Evolutionary conservation across 257 asterid genomes (phyloP).

Genomic region (Penstemon davidsonii): DNA sequence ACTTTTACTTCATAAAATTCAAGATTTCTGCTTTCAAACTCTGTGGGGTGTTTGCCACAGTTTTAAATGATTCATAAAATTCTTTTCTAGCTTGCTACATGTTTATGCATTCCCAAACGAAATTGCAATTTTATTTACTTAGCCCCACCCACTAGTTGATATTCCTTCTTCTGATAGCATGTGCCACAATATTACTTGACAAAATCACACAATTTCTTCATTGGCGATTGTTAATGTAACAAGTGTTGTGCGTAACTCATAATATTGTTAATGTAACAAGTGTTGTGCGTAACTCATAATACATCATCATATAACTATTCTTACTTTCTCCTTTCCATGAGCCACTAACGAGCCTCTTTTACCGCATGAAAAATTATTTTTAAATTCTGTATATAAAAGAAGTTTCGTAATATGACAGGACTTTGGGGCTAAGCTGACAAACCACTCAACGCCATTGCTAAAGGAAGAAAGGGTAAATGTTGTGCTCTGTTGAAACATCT

Average conservation of each 20-base stretch:
- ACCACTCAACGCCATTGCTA: conserved; percentile 41
- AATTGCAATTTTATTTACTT: not conserved
- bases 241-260: no score
- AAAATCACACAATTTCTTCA: no score
- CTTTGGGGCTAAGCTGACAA: conserved; percentile 53
- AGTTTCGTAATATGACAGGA: conserved; percentile 42
- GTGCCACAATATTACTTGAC: no score
- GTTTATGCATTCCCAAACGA: not conserved
- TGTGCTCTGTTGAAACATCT: conserved; percentile 21
- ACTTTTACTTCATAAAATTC: not conserved
- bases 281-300: no score
- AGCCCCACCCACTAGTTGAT: no score
- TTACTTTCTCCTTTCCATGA: not conserved
- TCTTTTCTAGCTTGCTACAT: not conserved
- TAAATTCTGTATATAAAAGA: not conserved
- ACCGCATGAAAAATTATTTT: conserved; percentile 6
- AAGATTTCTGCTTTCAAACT: no score
- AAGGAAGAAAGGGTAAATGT: conserved; percentile 46
- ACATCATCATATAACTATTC: not conserved
- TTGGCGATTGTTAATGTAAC: no score
- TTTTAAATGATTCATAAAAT: no score
- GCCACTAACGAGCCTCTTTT: not conserved
- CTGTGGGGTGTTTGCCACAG: no score
- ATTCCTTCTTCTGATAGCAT: no score
- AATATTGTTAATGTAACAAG: no score